These are phyloP conservation scores for Phytophthora palmivora DNA, from an alignment of 352 stramenopile species.

Conservation along the genomic window DNA sequence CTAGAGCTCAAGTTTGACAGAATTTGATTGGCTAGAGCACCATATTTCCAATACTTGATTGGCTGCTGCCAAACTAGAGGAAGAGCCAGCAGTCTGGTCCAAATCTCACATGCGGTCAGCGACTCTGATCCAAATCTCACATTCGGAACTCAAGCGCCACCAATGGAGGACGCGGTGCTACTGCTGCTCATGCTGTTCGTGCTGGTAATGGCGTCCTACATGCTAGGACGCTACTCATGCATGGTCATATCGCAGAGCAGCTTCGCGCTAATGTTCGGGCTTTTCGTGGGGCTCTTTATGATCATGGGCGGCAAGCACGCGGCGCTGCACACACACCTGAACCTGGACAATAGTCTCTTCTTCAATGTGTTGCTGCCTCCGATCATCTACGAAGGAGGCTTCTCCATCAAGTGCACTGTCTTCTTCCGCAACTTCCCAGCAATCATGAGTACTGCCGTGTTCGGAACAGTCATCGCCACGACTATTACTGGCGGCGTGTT, in stretches of 20 bases:
- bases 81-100: too few relatives aligned
- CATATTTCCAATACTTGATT: too few relatives aligned
- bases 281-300: slow-evolving; percentile 75
- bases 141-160: neutral
- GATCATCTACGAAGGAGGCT: slow-evolving; percentile 90
- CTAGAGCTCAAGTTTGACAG: too few relatives aligned
- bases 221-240: slow-evolving; percentile 85
- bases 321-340: slow-evolving; percentile 77
- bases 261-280: slow-evolving; percentile 84
- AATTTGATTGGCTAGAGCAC: too few relatives aligned
- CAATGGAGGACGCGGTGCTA: slow-evolving; percentile 85
- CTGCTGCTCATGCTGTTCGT: slow-evolving; percentile 88
- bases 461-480: slow-evolving; percentile 82
- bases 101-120: too few relatives aligned
- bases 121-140: slow-evolving; percentile 10
- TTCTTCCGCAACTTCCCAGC: slow-evolving; percentile 90
- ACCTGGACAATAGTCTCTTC: slow-evolving; percentile 89
- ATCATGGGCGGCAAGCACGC: slow-evolving; percentile 71
- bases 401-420: slow-evolving; percentile 85
- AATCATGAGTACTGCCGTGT: slow-evolving; percentile 85
- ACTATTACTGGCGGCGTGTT: slow-evolving; percentile 79
- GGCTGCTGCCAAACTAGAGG: too few relatives aligned
- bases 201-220: slow-evolving; percentile 89
- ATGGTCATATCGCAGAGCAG: slow-evolving; percentile 89
- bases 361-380: slow-evolving; percentile 87